Conservation (phyloP, 495 filamentous ascomycete genomes). For the Pyrenula massariospora region DNA sequence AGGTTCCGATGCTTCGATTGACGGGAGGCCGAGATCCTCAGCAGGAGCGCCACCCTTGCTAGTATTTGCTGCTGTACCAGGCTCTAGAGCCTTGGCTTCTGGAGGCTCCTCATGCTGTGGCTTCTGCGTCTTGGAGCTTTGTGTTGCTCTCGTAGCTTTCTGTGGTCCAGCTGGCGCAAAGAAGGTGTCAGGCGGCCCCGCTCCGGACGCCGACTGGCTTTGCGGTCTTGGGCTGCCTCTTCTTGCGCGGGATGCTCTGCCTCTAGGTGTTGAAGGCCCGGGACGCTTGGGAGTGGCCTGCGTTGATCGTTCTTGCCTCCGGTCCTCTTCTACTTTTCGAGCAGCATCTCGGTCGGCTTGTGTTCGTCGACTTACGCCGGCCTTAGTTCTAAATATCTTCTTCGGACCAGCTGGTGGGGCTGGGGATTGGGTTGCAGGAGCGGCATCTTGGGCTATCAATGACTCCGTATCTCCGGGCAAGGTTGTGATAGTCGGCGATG, state of each 20-base stretch:
- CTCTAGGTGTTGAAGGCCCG: not conserved
- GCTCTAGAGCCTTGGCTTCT: not conserved
- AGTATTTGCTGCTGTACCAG: not conserved
- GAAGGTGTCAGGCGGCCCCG: not conserved
- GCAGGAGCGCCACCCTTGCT: not conserved
- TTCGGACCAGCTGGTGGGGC: not conserved
- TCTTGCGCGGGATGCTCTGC: not conserved
- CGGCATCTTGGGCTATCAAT: not conserved
- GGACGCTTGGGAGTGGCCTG: not conserved
- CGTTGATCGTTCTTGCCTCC: not conserved
- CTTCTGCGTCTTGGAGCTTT: not conserved
- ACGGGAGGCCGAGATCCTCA: not conserved
- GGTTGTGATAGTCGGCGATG: not conserved
- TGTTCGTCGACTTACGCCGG: not conserved
- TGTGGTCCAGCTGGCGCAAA: not conserved
- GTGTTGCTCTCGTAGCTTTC: not conserved
- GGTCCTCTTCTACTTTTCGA: not conserved
- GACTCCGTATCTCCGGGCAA: not conserved
- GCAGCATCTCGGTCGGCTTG: not conserved
- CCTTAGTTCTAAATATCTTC: not conserved
- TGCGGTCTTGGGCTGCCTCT: not conserved
- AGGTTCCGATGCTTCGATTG: not conserved
- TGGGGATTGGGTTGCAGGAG: not conserved
- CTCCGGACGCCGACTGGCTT: not conserved
- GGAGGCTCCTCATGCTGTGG: not conserved